phyloP scores from a whole-genome alignment of 352 stramenopile species.

The Globisporangium recalcitrans region DNA sequence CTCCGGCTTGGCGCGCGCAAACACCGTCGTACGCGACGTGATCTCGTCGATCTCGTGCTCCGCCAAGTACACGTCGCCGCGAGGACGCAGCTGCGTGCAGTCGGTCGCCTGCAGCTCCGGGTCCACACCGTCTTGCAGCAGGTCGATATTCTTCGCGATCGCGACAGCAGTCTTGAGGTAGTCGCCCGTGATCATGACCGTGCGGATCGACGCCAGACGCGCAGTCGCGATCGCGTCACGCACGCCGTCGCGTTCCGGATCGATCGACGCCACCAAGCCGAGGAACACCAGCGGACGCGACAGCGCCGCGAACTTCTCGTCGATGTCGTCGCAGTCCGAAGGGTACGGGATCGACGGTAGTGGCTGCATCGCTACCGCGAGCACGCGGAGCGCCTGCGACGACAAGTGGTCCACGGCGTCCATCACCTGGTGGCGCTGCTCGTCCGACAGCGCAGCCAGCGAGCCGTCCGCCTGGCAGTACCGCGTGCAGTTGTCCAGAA shows the following conservation, averaged over 20 bases:
- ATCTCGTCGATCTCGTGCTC: constrained; percentile 86
- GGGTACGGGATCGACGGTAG: constrained; percentile 13
- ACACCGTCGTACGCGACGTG: constrained; percentile 73
- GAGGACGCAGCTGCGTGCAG: constrained; percentile 56
- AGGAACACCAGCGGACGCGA: constrained; percentile 70
- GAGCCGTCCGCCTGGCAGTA: constrained; percentile 20
- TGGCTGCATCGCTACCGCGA: constrained; percentile 65
- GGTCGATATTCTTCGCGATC: constrained; percentile 81
- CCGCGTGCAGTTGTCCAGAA: constrained; percentile 31
- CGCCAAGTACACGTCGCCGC: constrained; percentile 41
- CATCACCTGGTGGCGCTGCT: constrained; percentile 18
- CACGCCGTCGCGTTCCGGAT: constrained; percentile 32
- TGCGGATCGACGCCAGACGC: constrained; percentile 28
- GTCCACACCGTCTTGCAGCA: constrained; percentile 33
- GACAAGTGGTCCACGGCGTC: constrained; percentile 28
- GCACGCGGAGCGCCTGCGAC: constrained; percentile 43
- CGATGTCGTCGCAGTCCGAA: constrained; percentile 18
- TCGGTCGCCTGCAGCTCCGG: constrained; percentile 35
- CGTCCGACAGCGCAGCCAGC: constrained; percentile 14
- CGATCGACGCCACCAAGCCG: constrained; percentile 84
- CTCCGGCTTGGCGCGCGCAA: constrained; percentile 91
- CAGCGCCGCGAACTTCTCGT: constrained; percentile 23
- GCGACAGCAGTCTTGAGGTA: constrained; percentile 87
- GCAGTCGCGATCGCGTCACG: constrained; percentile 26
- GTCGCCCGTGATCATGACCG: constrained; percentile 89